phyloP scores from a whole-genome alignment of 176 grass and related monocot genomes.

The Lolium multiflorum region DNA sequence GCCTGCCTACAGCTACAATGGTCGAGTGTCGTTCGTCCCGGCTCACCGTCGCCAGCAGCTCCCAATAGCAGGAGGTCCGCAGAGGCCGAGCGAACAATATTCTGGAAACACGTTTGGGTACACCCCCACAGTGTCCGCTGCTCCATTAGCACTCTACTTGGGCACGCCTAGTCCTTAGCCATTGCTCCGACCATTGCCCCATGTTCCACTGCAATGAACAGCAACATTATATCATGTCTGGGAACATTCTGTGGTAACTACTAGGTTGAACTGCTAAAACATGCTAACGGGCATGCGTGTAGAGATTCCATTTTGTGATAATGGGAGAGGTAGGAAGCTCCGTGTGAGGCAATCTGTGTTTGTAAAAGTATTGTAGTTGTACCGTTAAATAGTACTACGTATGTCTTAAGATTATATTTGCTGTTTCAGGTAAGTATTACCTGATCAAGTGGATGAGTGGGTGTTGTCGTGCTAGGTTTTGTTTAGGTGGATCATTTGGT shows the following conservation, averaged over 20 bases:
- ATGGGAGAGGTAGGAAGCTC: background rate
- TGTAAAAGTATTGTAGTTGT: no score
- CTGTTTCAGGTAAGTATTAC: no score
- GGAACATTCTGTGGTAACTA: background rate
- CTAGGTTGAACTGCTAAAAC: background rate
- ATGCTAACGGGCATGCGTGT: background rate
- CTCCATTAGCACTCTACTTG: background rate
- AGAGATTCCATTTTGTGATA: background rate
- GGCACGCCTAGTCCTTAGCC: background rate
- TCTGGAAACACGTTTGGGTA: background rate
- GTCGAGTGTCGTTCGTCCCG: background rate
- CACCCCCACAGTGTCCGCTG: background rate
- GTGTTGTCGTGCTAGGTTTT: no score
- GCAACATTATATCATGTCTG: background rate
- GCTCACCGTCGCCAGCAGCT: background rate
- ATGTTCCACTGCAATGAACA: background rate
- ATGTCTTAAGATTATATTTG: no score
- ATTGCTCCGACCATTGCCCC: background rate
- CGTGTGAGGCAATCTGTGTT: no score
- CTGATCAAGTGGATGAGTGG: no score
- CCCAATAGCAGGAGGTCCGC: background rate
- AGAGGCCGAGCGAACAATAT: background rate
- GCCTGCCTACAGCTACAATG: background rate
- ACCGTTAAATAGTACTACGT: no score
- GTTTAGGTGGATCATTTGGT: no score